Base-by-base conservation (phyloP, 1,139 yeast genomes). In the Nakaseomyces kungkrabaensis region DNA sequence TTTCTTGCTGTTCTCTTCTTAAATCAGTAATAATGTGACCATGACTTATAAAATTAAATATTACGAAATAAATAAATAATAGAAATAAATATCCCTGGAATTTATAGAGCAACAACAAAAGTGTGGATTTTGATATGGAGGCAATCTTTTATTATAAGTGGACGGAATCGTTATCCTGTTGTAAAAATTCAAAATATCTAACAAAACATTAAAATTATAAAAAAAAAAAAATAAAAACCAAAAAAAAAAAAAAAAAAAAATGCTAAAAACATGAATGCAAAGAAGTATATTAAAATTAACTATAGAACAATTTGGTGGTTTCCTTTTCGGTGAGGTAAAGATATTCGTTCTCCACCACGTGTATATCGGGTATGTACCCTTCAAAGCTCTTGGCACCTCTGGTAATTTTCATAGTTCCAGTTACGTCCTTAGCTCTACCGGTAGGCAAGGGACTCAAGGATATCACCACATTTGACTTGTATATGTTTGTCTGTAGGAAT, bases 341-440 rank as follows among this genome's bases (percentile, higher is more conserved):
- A 59, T 82, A 85, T 56, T 84, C 88, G 53, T 74, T 79, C 59
- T 85, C 92, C 3, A 62, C 56, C 0, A 81, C 74, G 25, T 62
- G 66, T 8, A 67, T 51, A 3, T 59, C 43, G 11, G 49, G 11
- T 5, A 41, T 29, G 36, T n/a, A 27, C 40, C 49, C 5, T 50
- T 49, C 17, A 31, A 50, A 29, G 52, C 59, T 31, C 53, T 62
- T 54, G 54, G 67, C 67, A 1, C 95, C 95, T 49, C 69, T 71
- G 0, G 80, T 67, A 0, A 87, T 72, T 0, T 77, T 72, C 47
- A 87, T 59, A 4, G 81, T 75, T 0, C 96, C 96, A 0, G 95
- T 83, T 1, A 87, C 78, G 63, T 87, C 96, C 47, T 77, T 78
- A 0, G 96, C 95, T 59, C 89, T 73, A 0, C 96, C 96, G 0